These are phyloP conservation scores for Hygrophorus russula DNA, from an alignment of 768 basidiomycete genomes.

Conservation along the genomic window DNA sequence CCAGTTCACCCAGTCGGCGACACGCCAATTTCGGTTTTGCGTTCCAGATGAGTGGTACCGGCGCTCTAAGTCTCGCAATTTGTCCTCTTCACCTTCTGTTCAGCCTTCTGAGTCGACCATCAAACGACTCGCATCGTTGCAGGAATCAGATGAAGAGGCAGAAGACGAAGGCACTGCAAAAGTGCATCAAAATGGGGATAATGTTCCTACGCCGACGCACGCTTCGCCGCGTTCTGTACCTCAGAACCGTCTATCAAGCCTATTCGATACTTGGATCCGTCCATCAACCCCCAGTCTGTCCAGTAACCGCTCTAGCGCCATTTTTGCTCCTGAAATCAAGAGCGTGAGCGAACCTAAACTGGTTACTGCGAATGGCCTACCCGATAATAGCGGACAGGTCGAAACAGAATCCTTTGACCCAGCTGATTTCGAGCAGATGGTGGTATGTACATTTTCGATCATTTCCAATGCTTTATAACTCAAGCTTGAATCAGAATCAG, in stretches of 20 bases:
- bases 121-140: constrained; percentile 33
- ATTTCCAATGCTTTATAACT: constrained; percentile 2
- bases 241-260: constrained; percentile 48
- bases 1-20: constrained; percentile 28
- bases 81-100: constrained; percentile 30
- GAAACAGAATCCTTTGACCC: constrained; percentile 27
- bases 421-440: constrained; percentile 53
- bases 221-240: constrained; percentile 47
- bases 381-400: constrained; percentile 14
- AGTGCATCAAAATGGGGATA: constrained; percentile 14
- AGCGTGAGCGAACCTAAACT: constrained; percentile 66
- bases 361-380: constrained; percentile 22
- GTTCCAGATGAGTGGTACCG: constrained; percentile 78
- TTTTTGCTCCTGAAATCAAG: constrained; percentile 30
- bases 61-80: constrained; percentile 45
- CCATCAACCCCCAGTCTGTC: constrained; percentile 29
- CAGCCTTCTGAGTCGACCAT: constrained; percentile 44
- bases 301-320: constrained; percentile 18
- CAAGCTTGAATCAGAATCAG: constrained; percentile 38
- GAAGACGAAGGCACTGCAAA: constrained; percentile 52
- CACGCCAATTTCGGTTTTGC: constrained; percentile 46
- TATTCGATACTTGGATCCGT: constrained; percentile 59
- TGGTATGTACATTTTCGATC: constrained; percentile 34
- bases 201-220: constrained; percentile 16
- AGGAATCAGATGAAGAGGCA: constrained; percentile 34